Conservation (phyloP, 225 moss, liverwort and hornwort species). For the Ulota crispa region DNA sequence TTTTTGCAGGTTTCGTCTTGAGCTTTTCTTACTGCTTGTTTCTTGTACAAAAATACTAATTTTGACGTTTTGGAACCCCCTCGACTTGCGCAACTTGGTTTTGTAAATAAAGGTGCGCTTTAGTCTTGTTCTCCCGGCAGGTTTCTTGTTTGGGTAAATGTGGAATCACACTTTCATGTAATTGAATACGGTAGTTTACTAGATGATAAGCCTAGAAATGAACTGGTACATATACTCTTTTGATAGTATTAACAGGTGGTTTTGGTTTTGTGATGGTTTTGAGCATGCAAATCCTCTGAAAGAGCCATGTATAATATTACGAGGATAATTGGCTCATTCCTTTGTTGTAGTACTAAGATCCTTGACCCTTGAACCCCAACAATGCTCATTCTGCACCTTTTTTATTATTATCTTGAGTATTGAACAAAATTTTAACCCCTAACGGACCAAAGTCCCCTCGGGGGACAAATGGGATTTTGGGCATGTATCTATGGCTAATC, state of each 20-base stretch:
- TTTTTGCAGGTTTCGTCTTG: neutral
- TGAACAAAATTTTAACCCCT: no score
- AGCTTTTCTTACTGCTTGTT: slow-evolving; percentile 20
- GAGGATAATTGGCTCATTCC: neutral
- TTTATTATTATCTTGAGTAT: no score
- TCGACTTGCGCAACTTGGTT: slow-evolving; percentile 12
- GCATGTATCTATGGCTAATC: no score
- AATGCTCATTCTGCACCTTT: no score
- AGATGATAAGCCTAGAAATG: neutral
- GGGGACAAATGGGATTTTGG: no score
- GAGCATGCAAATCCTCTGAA: neutral
- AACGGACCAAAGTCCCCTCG: no score
- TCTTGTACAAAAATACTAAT: slow-evolving; percentile 28
- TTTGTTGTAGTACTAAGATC: neutral
- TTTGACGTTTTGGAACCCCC: neutral
- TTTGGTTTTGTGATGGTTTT: neutral
- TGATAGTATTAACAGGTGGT: neutral
- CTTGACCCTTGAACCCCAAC: no score
- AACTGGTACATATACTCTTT: neutral
- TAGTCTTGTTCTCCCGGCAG: slow-evolving; percentile 8
- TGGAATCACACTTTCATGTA: neutral
- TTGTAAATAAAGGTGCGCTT: slow-evolving; percentile 15
- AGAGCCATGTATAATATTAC: neutral
- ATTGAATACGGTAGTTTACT: neutral
- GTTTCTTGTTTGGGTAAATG: neutral